phyloP scores from a whole-genome alignment of 139 green algal genomes.

The Yamagishiella unicocca region DNA sequence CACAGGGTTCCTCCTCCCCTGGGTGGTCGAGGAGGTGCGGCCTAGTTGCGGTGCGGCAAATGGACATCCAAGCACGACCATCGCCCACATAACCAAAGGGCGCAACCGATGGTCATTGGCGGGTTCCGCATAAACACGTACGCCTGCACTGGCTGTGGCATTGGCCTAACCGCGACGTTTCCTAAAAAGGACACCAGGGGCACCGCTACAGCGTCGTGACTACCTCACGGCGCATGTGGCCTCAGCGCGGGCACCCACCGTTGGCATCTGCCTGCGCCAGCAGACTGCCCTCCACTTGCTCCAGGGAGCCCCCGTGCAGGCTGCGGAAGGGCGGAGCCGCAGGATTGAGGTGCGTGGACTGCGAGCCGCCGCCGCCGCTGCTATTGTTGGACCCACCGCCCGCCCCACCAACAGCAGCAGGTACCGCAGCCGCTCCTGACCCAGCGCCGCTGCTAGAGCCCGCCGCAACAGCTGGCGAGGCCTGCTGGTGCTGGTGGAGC shows the following conservation, averaged over 20 bases:
- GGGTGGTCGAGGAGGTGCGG: too few species aligned
- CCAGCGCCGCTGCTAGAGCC: not conserved
- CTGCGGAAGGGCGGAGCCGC: conserved; percentile 40
- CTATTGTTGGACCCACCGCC: not conserved
- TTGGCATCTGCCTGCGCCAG: conserved; percentile 26
- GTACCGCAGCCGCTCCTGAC: not conserved
- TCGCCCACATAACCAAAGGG: too few species aligned
- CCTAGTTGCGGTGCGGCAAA: too few species aligned
- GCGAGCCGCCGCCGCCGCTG: not conserved
- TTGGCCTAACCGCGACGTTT: too few species aligned
- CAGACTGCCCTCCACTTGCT: conserved; percentile 31
- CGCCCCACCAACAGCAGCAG: not conserved
- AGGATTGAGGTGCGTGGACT: conserved; percentile 33
- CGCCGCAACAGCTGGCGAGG: not conserved
- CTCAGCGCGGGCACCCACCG: not conserved
- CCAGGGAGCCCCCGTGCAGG: conserved; percentile 36
- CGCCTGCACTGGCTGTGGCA: too few species aligned
- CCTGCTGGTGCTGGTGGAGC: not conserved
- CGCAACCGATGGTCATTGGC: too few species aligned
- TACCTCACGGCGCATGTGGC: too few species aligned
- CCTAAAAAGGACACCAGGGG: too few species aligned
- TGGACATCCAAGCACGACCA: too few species aligned
- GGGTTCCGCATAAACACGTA: too few species aligned
- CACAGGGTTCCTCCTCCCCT: too few species aligned
- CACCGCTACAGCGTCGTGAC: too few species aligned